Evolutionary conservation across 306 rosid species (phyloP), one percentile per base, ranked within the genome.

Genomic region (Spatholobus suberectus): DNA sequence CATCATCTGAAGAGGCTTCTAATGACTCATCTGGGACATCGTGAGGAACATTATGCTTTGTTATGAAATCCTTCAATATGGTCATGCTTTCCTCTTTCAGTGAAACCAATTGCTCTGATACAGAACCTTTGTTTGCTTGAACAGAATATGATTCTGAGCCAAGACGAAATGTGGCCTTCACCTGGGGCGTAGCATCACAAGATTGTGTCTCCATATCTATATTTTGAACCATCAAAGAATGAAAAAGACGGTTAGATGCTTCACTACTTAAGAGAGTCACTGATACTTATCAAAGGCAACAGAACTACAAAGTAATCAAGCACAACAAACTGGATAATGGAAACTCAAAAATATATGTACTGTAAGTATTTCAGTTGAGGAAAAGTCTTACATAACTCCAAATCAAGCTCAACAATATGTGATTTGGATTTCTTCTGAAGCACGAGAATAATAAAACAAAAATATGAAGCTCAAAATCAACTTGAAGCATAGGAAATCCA

Each of bases 11-110:
- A 62, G 90, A 88, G 52, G 80, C 78, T 83, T 89, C 98, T 66
- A 81, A 83, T n/a, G 85, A 77, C 77, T 93, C 98, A 54, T 95
- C 94, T 0, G 98, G 96, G 21, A 95, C 91, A 29, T 95, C 97
- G 10, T 88, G 90, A 58, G 97, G 94, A 86, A 83, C 92, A 87
- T 92, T 93, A 79, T 95, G 89, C 87, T 58, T 92, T 77, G 97
- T 95, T 72, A 93, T 93, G 91, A 87, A 95, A 34, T 92, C 96
- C 92, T 93, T 91, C 91, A 93, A 79, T 55, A 93, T 77, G 21
- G 62, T 32, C 98, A 93, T 90, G 88, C 94, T 89, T 71, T 90
- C 85, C 79, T 87, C 97, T 83, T 93, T 95, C 82, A 87, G n/a
- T 6, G 86, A 89, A 85, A 87, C 87, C 78, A 95, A 81, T 83